Conservation (phyloP, 306 rosid genomes). For the Bauhinia variegata region DNA sequence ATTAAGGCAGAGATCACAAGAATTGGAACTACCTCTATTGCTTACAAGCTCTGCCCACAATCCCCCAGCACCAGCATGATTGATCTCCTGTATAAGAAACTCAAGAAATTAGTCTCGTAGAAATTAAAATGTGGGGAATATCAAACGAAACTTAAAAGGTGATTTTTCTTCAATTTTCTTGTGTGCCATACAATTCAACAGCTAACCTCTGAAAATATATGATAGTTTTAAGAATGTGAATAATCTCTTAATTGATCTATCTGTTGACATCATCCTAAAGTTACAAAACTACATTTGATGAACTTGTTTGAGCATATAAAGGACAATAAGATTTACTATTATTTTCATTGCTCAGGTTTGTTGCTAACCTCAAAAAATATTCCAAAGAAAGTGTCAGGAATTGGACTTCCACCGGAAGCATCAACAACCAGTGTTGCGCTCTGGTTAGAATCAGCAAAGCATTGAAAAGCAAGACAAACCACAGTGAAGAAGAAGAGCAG, state of each 20-base stretch:
- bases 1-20: too few species aligned
- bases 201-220: background rate
- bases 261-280: background rate
- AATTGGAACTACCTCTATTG: constrained; percentile 56
- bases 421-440: constrained; percentile 52
- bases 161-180: constrained; percentile 1
- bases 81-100: constrained; percentile 64
- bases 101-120: constrained; percentile 14
- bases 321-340: background rate
- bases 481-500: constrained; percentile 49
- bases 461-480: constrained; percentile 41
- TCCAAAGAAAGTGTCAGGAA: constrained; percentile 75
- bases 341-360: constrained; percentile 13
- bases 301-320: too few species aligned
- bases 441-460: constrained; percentile 51
- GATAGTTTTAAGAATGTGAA: background rate
- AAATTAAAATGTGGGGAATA: background rate
- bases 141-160: background rate
- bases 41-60: constrained; percentile 79
- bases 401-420: constrained; percentile 66
- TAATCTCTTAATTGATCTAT: background rate
- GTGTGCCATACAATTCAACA: background rate
- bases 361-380: constrained; percentile 78
- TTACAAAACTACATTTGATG: too few species aligned
- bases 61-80: constrained; percentile 89